Conservation (phyloP, 2,329 filamentous ascomycete species). For the Penicillium hesseltinei region DNA sequence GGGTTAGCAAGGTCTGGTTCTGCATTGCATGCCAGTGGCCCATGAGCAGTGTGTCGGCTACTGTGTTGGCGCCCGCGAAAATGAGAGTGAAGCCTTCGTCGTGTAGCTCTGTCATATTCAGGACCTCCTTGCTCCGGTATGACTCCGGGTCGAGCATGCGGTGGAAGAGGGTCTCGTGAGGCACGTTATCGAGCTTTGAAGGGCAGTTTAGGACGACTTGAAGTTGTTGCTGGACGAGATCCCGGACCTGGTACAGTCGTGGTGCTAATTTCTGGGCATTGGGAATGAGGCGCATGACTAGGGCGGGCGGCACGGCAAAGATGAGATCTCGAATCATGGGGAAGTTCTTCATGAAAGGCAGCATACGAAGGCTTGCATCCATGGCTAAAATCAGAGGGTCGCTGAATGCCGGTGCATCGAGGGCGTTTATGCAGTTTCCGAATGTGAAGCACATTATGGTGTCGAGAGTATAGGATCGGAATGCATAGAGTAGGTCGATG, state of each 20-base stretch:
- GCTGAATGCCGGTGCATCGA: conserved; percentile 9
- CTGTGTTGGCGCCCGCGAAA: conserved; percentile 12
- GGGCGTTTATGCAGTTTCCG: conserved; percentile 8
- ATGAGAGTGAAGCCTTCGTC: conserved; percentile 14
- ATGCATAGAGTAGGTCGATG: not conserved
- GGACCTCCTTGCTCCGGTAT: conserved; percentile 3
- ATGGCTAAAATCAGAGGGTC: conserved; percentile 3
- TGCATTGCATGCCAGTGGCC: conserved; percentile 10
- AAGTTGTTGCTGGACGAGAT: not conserved
- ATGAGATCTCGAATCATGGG: not conserved
- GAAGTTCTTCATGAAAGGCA: not conserved
- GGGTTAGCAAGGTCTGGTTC: not conserved
- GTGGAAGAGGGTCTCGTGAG: not conserved
- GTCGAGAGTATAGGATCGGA: conserved; percentile 10
- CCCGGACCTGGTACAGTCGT: not conserved
- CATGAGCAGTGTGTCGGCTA: conserved; percentile 10
- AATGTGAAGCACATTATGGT: conserved; percentile 15
- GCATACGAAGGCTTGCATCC: not conserved
- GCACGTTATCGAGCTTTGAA: not conserved
- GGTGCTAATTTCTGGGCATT: not conserved
- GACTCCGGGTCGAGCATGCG: not conserved
- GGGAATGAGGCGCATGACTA: not conserved
- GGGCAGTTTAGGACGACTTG: not conserved
- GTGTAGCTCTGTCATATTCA: conserved; percentile 6
- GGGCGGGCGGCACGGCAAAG: not conserved